Base-by-base conservation (phyloP, 1,284 basidiomycete genomes). In the Pisolithus thermaeus region DNA sequence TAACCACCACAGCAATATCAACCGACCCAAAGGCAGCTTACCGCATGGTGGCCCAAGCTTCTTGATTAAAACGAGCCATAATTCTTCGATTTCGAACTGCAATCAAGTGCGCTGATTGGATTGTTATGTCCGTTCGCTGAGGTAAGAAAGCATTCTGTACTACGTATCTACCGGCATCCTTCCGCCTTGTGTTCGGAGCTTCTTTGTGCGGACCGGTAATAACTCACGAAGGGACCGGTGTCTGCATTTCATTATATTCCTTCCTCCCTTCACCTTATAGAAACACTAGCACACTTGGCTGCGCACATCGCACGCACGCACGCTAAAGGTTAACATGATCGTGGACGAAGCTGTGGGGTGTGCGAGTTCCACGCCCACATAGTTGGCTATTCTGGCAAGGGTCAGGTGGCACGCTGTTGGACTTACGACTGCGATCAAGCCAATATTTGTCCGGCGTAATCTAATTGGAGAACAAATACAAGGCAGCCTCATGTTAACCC, bases 171-270 rank as follows among this genome's bases (percentile, higher is more conserved):
- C 37, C 48, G 48, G 48, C 22, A 46, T 45, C 40, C 30, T 46
- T 45, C 27, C 32, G 32, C 32, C 32, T 35, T 35, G 32, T 12
- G 32, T 35, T 14, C 32, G 32, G 28, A 35, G 14, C 32, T 35
- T 35, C 32, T 35, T 14, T 35, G 32, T 35, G 12, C 32, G 12
- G 32, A 14, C 32, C 32, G 32, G 32, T 35, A 35, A 35, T 35
- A 35, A 35, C 32, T 35, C 32, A 35, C 32, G 32, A 37, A 36
- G 27, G 40, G 32, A 38, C 41, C 51, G 42, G 37, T 49, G 46
- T 52, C 47, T 46, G 51, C 51, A 41, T 52, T 37, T 52, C 51
- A 52, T 52, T 49, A 23, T 7, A 23, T 30, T 35, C 22, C 8
- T 27, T 30, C 44, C 42, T 36, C 30, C 27, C 12, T 28, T 46